A percentile compares a stretch with the other conserved stretches of the same genome.
Evolutionary conservation across 352 stramenopile genomes (phyloP).

Genomic region (Phytophthora pini): DNA sequence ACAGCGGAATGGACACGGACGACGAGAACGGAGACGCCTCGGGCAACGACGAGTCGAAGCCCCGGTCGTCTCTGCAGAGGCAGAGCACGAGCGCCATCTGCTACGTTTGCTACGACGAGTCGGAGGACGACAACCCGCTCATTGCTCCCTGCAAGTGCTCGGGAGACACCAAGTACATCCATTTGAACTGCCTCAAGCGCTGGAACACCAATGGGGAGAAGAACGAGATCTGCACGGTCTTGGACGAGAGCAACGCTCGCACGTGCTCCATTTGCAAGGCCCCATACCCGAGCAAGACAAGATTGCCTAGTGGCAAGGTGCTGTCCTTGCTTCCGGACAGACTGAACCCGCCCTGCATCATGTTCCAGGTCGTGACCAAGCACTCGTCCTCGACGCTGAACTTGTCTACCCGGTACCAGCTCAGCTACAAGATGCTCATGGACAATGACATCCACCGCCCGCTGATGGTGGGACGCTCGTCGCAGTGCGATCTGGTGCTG

Average conservation of each 20-base stretch:
- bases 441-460: slow-evolving; percentile 92
- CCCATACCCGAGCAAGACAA: slow-evolving; percentile 84
- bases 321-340: slow-evolving; percentile 80
- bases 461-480: slow-evolving; percentile 93
- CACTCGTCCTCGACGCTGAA: slow-evolving; percentile 87
- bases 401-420: slow-evolving; percentile 84
- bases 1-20: slow-evolving; percentile 88
- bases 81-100: slow-evolving; percentile 86
- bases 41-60: slow-evolving; percentile 86
- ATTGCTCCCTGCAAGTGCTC: slow-evolving; percentile 96
- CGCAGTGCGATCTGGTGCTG: slow-evolving; percentile 94
- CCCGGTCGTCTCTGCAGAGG: slow-evolving; percentile 68
- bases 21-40: slow-evolving; percentile 85
- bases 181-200: slow-evolving; percentile 95
- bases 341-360: slow-evolving; percentile 80
- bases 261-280: slow-evolving; percentile 90
- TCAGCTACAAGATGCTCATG: slow-evolving; percentile 93
- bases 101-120: slow-evolving; percentile 90
- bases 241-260: slow-evolving; percentile 85
- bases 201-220: slow-evolving; percentile 94
- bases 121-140: slow-evolving; percentile 90
- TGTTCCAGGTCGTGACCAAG: slow-evolving; percentile 90
- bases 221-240: slow-evolving; percentile 89
- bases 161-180: slow-evolving; percentile 96
- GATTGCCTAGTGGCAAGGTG: slow-evolving; percentile 72